A percentile compares a stretch with the other conserved stretches of the same genome.
Conservation (phyloP, 163 green algal genomes). For the Chlorella variabilis region DNA sequence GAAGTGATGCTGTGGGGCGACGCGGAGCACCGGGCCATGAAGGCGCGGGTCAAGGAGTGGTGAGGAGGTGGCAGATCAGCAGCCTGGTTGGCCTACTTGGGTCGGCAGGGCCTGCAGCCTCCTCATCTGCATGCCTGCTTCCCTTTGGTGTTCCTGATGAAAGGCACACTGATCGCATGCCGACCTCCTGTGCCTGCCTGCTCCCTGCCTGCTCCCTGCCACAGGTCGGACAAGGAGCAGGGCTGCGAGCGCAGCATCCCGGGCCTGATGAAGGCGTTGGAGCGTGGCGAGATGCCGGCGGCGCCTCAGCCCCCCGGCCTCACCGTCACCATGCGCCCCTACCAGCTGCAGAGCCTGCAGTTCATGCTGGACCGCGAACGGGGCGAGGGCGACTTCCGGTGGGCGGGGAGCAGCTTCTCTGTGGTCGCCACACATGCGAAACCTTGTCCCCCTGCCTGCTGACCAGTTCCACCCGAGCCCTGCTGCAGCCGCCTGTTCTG, state of each 20-base stretch:
- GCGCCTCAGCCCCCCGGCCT: constrained; percentile 53
- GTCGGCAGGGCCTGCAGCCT: too few species aligned
- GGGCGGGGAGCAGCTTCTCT: too few species aligned
- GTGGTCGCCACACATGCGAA: too few species aligned
- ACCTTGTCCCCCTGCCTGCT: too few species aligned
- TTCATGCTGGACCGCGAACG: constrained; percentile 76
- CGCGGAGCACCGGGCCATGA: background rate
- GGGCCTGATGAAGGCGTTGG: constrained; percentile 37
- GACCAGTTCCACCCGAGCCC: background rate
- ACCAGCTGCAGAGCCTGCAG: constrained; percentile 75
- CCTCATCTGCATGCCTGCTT: too few species aligned
- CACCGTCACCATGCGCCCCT: constrained; percentile 63
- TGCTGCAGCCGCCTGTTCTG: constrained; percentile 47
- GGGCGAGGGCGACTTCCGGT: constrained; percentile 54
- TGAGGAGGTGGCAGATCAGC: background rate
- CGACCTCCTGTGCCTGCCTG: too few species aligned
- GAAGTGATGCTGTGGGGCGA: constrained; percentile 16
- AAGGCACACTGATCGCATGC: too few species aligned
- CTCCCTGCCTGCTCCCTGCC: too few species aligned
- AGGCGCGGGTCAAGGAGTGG: constrained; percentile 10
- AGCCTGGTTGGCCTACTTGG: background rate
- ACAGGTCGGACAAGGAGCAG: constrained; percentile 17
- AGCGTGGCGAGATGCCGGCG: constrained; percentile 44
- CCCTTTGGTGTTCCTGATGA: too few species aligned
- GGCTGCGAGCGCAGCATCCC: constrained; percentile 3